A percentile compares a stretch with the other conserved stretches of the same genome.
Conservation (phyloP, 768 basidiomycete genomes). For the Tulasnella sp. region DNA sequence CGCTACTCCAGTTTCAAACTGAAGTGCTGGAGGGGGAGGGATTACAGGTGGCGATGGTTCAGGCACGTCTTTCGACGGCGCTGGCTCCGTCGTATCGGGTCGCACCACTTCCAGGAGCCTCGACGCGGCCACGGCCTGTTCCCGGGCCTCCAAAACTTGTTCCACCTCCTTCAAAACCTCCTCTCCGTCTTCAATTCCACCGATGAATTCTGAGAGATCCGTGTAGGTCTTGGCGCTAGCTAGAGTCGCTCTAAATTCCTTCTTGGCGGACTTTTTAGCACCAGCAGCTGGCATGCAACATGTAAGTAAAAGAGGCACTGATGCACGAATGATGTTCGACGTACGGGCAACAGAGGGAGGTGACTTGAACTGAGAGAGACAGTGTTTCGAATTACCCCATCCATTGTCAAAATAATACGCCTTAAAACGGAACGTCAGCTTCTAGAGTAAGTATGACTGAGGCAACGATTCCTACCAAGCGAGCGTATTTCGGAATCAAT, state of each 20-base stretch:
- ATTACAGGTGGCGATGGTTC: background rate
- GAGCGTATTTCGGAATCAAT: constrained; percentile 64
- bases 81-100: background rate
- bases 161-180: constrained; percentile 7
- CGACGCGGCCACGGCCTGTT: background rate
- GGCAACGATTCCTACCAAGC: constrained; percentile 45
- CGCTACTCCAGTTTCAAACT: background rate
- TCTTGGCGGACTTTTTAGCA: constrained; percentile 53
- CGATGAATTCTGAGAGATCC: constrained; percentile 10
- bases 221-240: constrained; percentile 52
- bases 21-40: background rate
- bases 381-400: constrained; percentile 83
- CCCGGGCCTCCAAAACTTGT: background rate
- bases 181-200: constrained; percentile 14
- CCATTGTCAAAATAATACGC: constrained; percentile 68
- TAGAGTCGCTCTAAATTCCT: constrained; percentile 46
- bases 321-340: constrained; percentile 32
- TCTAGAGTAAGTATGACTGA: constrained; percentile 16
- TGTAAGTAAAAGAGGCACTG: background rate
- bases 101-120: background rate
- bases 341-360: constrained; percentile 29
- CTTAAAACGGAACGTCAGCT: constrained; percentile 33
- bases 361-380: constrained; percentile 73
- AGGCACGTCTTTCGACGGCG: background rate
- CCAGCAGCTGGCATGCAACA: background rate